Conservation (phyloP, 495 filamentous ascomycete genomes). For the Neurospora africana region DNA sequence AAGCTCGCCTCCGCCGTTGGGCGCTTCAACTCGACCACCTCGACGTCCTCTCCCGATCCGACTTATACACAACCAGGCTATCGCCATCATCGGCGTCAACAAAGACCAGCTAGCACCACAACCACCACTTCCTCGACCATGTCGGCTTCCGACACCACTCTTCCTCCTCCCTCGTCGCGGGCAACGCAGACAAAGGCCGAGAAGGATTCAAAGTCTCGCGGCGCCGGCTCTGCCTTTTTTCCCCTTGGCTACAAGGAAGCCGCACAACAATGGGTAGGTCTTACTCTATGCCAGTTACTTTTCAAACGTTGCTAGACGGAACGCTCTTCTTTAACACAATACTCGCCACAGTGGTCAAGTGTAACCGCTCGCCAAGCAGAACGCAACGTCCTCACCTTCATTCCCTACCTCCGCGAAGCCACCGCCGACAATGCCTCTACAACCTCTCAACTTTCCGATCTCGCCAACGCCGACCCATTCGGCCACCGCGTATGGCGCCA, state of each 20-base stretch:
- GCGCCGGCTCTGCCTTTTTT: slow-evolving; percentile 41
- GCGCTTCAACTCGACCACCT: slow-evolving; percentile 17
- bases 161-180: background rate
- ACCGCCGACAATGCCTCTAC: slow-evolving; percentile 34
- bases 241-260: slow-evolving; percentile 87
- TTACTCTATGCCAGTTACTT: background rate
- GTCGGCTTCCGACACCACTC: background rate
- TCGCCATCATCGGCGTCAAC: slow-evolving; percentile 15
- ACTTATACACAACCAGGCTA: slow-evolving; percentile 1
- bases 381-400: slow-evolving; percentile 76
- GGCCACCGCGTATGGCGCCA: slow-evolving; percentile 81
- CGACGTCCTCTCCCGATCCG: slow-evolving; percentile 21
- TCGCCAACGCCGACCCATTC: slow-evolving; percentile 57
- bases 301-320: background rate
- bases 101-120: slow-evolving; percentile 15
- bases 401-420: slow-evolving; percentile 72
- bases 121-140: slow-evolving; percentile 5
- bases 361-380: slow-evolving; percentile 76
- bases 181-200: background rate
- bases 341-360: slow-evolving; percentile 58
- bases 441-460: slow-evolving; percentile 27
- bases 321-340: background rate
- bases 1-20: slow-evolving; percentile 8
- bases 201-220: background rate
- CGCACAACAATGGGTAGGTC: slow-evolving; percentile 79